Evolutionary conservation across 129 eudicot genomes (phyloP), one percentile per base, ranked within the genome.

Genomic region (Centrapalus pauciflorus): DNA sequence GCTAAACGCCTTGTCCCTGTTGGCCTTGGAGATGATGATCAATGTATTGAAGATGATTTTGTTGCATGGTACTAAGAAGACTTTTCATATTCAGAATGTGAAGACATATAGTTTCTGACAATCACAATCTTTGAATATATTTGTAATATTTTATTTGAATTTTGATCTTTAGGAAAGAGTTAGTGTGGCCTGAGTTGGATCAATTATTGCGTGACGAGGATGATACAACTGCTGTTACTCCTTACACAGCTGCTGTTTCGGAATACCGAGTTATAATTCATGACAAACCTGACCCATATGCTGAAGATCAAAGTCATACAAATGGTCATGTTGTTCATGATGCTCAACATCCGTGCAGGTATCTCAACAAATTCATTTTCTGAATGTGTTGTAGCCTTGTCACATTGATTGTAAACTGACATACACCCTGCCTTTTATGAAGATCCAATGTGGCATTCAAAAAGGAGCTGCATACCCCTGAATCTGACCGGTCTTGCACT

Each of bases 261-360:
- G 97, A 90, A 79, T 90, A 90, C 74, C 93, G 95, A n/a, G 94
- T 87, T 63, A 73, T 73, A 17, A 71, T 51, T 76, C 90, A 84
- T 76, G 90, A 90, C 34, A 66, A 55, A 54, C 23, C 60, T 0
- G 82, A 84, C 29, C 57, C 75, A 13, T 64, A 69, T 25, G 9
- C 41, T 14, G 51, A 66, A 62, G 81, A 71, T 48, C 78, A 70
- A 32, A 75, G 63, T 66, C 81, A 69, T 10, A 70, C 88, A 60
- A 87, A 84, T 71, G 90, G 90, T 33, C 87, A 84, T 68, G 50
- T 81, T 51, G 72, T 79, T n/a, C 74, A 69, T 81, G 98, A 92
- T 77, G 83, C 98, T 66, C 98, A 92, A 50, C 96, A 92, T 66
- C 98, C 98, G n/a, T 75, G 79, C 95, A 91, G 97, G 97, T 90